These are phyloP conservation scores for Tuber brumale DNA, from an alignment of 495 filamentous ascomycete species.

Conservation along the genomic window DNA sequence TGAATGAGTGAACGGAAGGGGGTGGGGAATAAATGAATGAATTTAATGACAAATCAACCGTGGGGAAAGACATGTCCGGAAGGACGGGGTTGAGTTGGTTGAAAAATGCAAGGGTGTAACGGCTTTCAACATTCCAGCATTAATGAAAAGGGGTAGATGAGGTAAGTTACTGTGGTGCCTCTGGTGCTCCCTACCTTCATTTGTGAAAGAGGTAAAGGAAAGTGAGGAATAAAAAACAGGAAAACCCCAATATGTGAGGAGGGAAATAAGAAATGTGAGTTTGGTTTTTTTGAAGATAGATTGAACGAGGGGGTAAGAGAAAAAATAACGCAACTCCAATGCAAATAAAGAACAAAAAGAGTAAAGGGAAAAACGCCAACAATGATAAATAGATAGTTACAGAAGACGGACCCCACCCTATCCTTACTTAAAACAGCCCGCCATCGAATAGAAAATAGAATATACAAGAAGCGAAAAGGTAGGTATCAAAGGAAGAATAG, in stretches of 20 bases:
- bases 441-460: background rate
- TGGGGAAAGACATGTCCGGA: background rate
- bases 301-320: background rate
- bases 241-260: background rate
- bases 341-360: background rate
- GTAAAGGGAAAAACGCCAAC: conserved; percentile 1
- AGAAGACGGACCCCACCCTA: background rate
- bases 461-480: background rate
- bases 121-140: background rate
- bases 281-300: background rate
- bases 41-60: background rate
- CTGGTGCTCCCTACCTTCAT: background rate
- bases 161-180: background rate
- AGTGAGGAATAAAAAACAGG: background rate
- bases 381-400: background rate
- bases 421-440: background rate
- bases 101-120: background rate
- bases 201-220: background rate
- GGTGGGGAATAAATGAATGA: background rate
- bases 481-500: conserved; percentile 5
- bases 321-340: background rate
- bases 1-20: background rate
- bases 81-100: background rate
- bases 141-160: conserved; percentile 1
- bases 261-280: background rate